Evolutionary conservation across 148 eudicot species (phyloP).

Genomic region (Vaccinium corymbosum): DNA sequence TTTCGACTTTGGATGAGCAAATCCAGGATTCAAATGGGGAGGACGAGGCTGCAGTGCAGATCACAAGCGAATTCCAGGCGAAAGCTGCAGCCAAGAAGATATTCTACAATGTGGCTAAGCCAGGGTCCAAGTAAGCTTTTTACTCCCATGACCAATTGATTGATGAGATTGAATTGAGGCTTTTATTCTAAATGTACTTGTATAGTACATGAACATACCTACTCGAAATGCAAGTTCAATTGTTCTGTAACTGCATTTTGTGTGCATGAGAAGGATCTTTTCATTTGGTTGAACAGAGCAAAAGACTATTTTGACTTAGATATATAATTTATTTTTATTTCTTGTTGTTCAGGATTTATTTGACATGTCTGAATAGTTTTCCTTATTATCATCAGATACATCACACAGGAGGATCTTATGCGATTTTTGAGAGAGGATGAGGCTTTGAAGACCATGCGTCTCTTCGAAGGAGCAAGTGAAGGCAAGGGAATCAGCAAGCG

Average conservation of each 20-base stretch:
- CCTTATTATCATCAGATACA: conserved; percentile 33
- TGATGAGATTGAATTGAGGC: neutral
- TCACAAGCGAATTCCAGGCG: conserved; percentile 67
- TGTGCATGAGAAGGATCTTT: neutral
- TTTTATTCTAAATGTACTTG: neutral
- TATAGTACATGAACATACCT: neutral
- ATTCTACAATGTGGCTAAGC: conserved; percentile 58
- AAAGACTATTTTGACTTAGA: neutral
- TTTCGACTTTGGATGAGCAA: conserved; percentile 71
- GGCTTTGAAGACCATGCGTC: conserved; percentile 47
- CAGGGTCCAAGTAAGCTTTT: conserved; percentile 47
- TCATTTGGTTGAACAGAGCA: neutral
- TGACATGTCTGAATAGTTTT: neutral
- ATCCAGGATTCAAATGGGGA: conserved; percentile 36
- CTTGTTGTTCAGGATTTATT: neutral
- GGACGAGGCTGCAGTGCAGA: conserved; percentile 46
- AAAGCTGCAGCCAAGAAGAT: conserved; percentile 66
- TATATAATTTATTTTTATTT: neutral
- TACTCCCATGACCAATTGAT: neutral
- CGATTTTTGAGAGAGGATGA: conserved; percentile 83
- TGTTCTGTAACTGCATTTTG: neutral
- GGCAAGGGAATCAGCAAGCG: conserved; percentile 72
- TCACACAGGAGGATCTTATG: conserved; percentile 62
- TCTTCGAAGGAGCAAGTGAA: conserved; percentile 66
- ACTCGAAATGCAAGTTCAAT: neutral